phyloP scores from a whole-genome alignment of 768 basidiomycete genomes.

The Trametopsis cervina region DNA sequence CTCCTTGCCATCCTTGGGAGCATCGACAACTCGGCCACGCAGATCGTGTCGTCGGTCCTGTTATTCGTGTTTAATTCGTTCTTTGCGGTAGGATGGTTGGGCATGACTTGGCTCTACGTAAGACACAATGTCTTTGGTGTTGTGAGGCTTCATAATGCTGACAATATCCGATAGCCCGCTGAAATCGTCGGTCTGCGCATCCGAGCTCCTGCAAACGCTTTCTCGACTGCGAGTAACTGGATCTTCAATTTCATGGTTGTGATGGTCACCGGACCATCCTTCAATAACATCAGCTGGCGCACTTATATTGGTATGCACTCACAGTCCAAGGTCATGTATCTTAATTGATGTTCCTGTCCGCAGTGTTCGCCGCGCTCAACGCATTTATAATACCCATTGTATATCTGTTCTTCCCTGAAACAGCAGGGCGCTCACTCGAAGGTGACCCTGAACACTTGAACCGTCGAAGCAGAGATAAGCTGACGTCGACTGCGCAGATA shows the following conservation, averaged over 20 bases:
- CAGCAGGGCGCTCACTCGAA: slow-evolving; percentile 51
- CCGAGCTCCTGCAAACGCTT: slow-evolving; percentile 57
- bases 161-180: slow-evolving; percentile 36
- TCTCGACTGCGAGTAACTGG: slow-evolving; percentile 48
- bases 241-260: slow-evolving; percentile 56
- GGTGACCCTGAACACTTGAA: no score
- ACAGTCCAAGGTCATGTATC: background rate
- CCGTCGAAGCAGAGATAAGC: no score
- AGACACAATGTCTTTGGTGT: slow-evolving; percentile 16
- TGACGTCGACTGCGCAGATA: slow-evolving; percentile 16
- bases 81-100: slow-evolving; percentile 65
- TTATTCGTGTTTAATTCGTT: slow-evolving; percentile 69
- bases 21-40: slow-evolving; percentile 38
- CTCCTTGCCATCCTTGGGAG: slow-evolving; percentile 53
- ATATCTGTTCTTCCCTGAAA: slow-evolving; percentile 58
- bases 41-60: slow-evolving; percentile 45
- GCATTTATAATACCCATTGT: slow-evolving; percentile 50
- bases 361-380: slow-evolving; percentile 51
- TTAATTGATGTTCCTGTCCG: background rate
- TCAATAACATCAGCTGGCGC: slow-evolving; percentile 49
- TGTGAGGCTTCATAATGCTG: background rate
- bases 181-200: slow-evolving; percentile 59
- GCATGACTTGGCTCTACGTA: slow-evolving; percentile 67
- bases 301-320: slow-evolving; percentile 45
- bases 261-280: slow-evolving; percentile 56